Percentiles rank a stretch among this genome's conserved stretches.
These are phyloP conservation scores for Murraya koenigii DNA, from an alignment of 345 rosid species.

Conservation along the genomic window DNA sequence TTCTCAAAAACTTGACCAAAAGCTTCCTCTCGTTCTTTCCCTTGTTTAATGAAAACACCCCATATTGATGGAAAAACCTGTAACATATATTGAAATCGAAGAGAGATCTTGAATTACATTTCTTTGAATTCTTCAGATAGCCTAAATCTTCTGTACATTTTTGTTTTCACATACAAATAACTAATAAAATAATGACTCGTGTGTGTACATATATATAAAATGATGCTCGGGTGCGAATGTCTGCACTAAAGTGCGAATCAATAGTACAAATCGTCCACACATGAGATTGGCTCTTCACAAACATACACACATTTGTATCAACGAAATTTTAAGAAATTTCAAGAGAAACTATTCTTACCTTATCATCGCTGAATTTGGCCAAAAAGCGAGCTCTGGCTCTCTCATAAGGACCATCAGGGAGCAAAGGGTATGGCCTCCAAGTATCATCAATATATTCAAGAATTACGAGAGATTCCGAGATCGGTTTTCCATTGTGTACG, in stretches of 20 bases:
- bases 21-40: constrained; percentile 32
- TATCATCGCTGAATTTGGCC: constrained; percentile 33
- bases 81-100: neutral
- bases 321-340: too few species aligned
- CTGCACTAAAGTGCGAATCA: too few species aligned
- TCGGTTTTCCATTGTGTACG: constrained; percentile 27
- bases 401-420: constrained; percentile 26
- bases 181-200: too few species aligned
- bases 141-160: neutral
- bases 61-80: constrained; percentile 25
- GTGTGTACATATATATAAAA: neutral
- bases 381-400: constrained; percentile 28
- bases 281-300: too few species aligned
- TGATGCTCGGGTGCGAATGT: too few species aligned
- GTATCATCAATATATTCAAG: constrained; percentile 36
- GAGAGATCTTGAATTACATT: too few species aligned
- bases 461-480: constrained; percentile 31
- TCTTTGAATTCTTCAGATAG: too few species aligned
- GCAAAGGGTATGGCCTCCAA: constrained; percentile 29
- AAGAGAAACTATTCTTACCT: constrained; percentile 9
- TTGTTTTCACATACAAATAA: too few species aligned
- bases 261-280: too few species aligned
- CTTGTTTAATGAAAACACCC: constrained; percentile 16
- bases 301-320: too few species aligned
- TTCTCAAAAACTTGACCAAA: constrained; percentile 5